Evolutionary conservation across 2,329 filamentous ascomycete genomes (phyloP).

Genomic region (Anisogramma anomala): DNA sequence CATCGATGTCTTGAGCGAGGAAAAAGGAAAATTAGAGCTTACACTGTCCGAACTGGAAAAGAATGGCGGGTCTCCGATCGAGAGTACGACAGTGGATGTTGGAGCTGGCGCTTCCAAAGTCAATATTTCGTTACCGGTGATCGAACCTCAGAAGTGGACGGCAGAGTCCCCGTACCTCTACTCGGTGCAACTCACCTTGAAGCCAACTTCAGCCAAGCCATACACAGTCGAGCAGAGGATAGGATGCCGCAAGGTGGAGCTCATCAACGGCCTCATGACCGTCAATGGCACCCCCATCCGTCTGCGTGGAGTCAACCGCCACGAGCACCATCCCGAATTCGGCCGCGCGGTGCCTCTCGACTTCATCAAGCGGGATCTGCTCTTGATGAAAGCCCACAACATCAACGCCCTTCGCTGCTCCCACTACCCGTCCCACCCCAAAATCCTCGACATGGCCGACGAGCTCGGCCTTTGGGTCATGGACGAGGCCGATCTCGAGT

Average conservation of each 20-base stretch:
- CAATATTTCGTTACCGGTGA: slow-evolving; percentile 34
- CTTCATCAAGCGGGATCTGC: slow-evolving; percentile 48
- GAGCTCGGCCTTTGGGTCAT: slow-evolving; percentile 55
- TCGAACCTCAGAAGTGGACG: slow-evolving; percentile 53
- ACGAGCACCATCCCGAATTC: slow-evolving; percentile 55
- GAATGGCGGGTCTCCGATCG: slow-evolving; percentile 24
- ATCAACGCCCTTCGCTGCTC: slow-evolving; percentile 59
- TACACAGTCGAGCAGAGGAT: slow-evolving; percentile 40
- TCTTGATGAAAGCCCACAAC: slow-evolving; percentile 60
- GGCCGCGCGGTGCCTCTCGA: slow-evolving; percentile 53
- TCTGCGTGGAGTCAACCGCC: slow-evolving; percentile 55
- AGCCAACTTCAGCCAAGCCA: slow-evolving; percentile 13
- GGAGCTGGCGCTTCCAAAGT: slow-evolving; percentile 22
- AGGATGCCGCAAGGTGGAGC: slow-evolving; percentile 54
- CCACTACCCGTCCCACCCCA: slow-evolving; percentile 55
- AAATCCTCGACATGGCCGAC: slow-evolving; percentile 48
- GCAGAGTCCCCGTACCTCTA: slow-evolving; percentile 56
- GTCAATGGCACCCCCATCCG: slow-evolving; percentile 53
- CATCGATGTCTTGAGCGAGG: slow-evolving; percentile 29
- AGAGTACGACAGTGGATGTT: slow-evolving; percentile 19
- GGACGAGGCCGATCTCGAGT: slow-evolving; percentile 40
- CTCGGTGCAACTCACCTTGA: slow-evolving; percentile 34
- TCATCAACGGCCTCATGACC: slow-evolving; percentile 45
- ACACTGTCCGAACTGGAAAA: slow-evolving; percentile 30
- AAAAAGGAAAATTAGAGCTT: slow-evolving; percentile 28